Evolutionary conservation across 1,284 basidiomycete species (phyloP), one percentile per base, ranked within the genome.

Genomic region (Fomitopsis palustris): DNA sequence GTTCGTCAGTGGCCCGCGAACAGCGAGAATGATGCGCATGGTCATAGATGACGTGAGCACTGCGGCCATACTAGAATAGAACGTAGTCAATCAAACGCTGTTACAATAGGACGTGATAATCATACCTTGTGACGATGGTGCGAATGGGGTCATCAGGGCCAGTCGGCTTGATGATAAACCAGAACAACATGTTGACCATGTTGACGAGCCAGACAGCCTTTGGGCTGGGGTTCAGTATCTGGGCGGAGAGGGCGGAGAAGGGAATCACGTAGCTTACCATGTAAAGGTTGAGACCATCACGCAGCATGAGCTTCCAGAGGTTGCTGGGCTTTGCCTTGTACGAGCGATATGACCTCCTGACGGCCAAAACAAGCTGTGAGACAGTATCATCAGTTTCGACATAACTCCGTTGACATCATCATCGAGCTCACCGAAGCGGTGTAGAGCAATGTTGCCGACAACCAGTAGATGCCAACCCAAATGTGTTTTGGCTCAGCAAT

Each of bases 401-500:
- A 21, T 23, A 35, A 35, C 49, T 35, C 29, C 49, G 10, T 14
- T 55, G 21, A 45, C 9, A 12, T 9, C 27, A 27, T 16, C 31
- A 25, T n/a, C 47, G 54, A n/a, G 72, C 80, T 61, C 67, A 87
- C 84, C 19, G 87, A 86, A 42, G 75, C 79, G 27, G 82, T 83
- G 73, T 89, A 92, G 19, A 92, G 78, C 47, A 90, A 55, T 39
- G 90, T 91, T 25, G 88, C 85, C 0, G 82, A 81, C 16, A 89
- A 71, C 90, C 90, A 93, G 77, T 92, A 93, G 65, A 92, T 83
- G 43, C 86, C 90, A 57, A 92, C 87, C 89, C 89, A 92, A 69
- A 81, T 84, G 64, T 80, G 72, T 64, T 85, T 85, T 27, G 90
- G 90, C 41, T 89, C 90, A 2, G 90, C 88, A 61, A 93, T 92